phyloP scores from a whole-genome alignment of 805 yeast genomes.

The Jamesozyma spencerorum region DNA sequence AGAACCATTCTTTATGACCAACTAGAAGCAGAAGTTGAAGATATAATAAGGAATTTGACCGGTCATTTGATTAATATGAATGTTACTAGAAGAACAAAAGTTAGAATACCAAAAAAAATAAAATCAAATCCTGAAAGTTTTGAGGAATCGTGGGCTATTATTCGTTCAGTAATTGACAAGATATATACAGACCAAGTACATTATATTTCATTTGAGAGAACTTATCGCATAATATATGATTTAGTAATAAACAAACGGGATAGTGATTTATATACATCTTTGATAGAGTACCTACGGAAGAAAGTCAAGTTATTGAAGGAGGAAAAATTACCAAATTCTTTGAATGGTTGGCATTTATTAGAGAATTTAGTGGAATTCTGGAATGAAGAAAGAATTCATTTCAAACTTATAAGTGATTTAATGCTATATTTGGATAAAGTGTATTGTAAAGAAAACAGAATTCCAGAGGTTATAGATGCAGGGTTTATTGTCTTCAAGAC shows the following conservation, averaged over 20 bases:
- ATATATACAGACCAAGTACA: constrained; percentile 68
- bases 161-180: constrained; percentile 59
- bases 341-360: constrained; percentile 30
- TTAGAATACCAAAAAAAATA: constrained; percentile 54
- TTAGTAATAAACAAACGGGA: constrained; percentile 41
- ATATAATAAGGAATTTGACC: no score
- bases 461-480: constrained; percentile 59
- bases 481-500: constrained; percentile 64
- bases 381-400: constrained; percentile 62
- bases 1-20: no score
- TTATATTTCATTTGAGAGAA: constrained; percentile 67
- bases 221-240: constrained; percentile 71
- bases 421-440: constrained; percentile 82
- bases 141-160: constrained; percentile 55
- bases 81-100: constrained; percentile 36
- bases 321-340: constrained; percentile 4
- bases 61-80: neutral
- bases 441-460: constrained; percentile 59
- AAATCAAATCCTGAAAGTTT: constrained; percentile 37
- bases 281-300: constrained; percentile 8
- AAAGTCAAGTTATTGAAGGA: constrained; percentile 8
- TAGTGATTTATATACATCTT: constrained; percentile 9
- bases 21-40: no score
- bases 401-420: constrained; percentile 75
- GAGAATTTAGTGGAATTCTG: constrained; percentile 37